Evolutionary conservation across 2,329 filamentous ascomycete species (phyloP).

Genomic region (Lachnellula cervina): DNA sequence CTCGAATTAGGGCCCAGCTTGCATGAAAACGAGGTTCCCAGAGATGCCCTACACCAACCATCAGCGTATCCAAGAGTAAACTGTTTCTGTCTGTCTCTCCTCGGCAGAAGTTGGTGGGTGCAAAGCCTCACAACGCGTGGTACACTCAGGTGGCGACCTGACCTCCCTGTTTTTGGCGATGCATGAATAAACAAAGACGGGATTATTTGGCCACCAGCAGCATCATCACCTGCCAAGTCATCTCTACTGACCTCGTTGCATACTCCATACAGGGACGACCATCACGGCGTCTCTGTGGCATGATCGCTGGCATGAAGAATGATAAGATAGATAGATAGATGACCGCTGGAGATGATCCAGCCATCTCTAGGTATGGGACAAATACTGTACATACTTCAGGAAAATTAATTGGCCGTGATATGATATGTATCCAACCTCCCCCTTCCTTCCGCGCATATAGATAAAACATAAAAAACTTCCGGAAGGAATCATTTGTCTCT

Average conservation of each 20-base stretch:
- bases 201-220: neutral
- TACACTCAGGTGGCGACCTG: neutral
- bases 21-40: neutral
- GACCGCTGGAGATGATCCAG: conserved; percentile 1
- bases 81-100: neutral
- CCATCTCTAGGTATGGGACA: conserved; percentile 5
- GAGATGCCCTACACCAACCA: neutral
- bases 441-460: conserved; percentile 15
- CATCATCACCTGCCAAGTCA: neutral
- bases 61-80: neutral
- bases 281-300: neutral
- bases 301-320: neutral
- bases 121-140: neutral
- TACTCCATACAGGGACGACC: neutral
- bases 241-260: neutral
- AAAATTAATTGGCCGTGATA: conserved; percentile 14
- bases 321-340: neutral
- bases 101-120: neutral
- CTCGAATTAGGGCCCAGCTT: neutral
- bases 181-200: conserved; percentile 1
- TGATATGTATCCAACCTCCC: conserved; percentile 17
- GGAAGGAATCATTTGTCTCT: conserved; percentile 2
- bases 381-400: neutral
- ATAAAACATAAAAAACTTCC: conserved; percentile 11
- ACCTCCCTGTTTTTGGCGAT: neutral